Evolutionary conservation across 495 filamentous ascomycete species (phyloP).

Genomic region (Trichoderma virens): DNA sequence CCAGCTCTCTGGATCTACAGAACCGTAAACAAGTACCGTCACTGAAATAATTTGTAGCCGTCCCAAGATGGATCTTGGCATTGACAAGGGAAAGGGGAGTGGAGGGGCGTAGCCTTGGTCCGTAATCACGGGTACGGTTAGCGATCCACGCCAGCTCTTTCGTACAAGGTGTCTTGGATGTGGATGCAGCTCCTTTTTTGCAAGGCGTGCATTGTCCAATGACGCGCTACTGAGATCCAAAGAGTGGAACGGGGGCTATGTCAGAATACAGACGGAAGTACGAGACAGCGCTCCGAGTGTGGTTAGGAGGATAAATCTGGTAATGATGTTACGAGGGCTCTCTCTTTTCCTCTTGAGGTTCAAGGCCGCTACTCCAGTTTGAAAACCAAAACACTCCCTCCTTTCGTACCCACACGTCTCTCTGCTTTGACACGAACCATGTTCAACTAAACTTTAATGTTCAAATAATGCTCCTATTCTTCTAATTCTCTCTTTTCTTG

Average conservation of each 20-base stretch:
- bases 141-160: slow-evolving; percentile 6
- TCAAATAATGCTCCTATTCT: not conserved
- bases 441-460: not conserved
- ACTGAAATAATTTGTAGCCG: not conserved
- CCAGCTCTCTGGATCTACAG: not conserved
- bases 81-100: not conserved
- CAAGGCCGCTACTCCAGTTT: not conserved
- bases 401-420: not conserved
- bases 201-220: not conserved
- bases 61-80: not conserved
- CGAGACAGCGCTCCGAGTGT: too few relatives aligned
- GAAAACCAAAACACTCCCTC: too few relatives aligned
- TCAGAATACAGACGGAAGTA: too few relatives aligned
- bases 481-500: not conserved
- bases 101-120: not conserved
- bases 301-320: not conserved
- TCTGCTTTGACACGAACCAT: not conserved
- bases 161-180: not conserved
- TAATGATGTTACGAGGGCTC: not conserved
- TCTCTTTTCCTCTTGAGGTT: not conserved
- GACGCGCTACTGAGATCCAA: not conserved
- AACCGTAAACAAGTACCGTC: not conserved
- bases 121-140: not conserved
- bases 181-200: not conserved
- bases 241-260: not conserved